These are phyloP conservation scores for Phycomyces nitens DNA, from an alignment of 192 early-diverging fungal species.

Conservation along the genomic window DNA sequence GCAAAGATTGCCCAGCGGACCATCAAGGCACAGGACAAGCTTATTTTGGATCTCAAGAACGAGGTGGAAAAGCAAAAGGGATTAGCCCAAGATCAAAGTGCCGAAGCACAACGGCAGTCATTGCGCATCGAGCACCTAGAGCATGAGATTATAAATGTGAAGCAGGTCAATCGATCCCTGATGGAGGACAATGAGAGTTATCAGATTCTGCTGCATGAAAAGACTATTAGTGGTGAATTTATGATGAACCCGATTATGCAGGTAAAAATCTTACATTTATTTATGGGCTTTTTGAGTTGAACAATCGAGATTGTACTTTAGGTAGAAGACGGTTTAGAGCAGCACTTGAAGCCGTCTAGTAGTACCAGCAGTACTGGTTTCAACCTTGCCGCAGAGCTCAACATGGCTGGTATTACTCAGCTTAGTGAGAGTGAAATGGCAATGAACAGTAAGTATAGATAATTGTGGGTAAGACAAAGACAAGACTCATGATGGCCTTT, in stretches of 20 bases:
- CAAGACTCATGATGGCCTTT: not conserved
- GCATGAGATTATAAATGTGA: conserved; percentile 54
- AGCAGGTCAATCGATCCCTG: conserved; percentile 63
- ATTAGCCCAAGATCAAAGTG: conserved; percentile 29
- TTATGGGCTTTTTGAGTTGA: conserved; percentile 4
- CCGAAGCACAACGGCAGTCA: conserved; percentile 38
- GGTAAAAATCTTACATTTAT: too few species aligned
- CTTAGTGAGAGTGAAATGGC: conserved; percentile 7
- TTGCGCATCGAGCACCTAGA: conserved; percentile 47
- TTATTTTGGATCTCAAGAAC: conserved; percentile 40
- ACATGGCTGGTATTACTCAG: conserved; percentile 21
- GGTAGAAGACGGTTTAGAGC: not conserved
- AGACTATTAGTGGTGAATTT: conserved; percentile 77
- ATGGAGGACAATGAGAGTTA: conserved; percentile 82
- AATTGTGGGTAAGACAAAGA: not conserved
- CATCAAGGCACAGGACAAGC: conserved; percentile 39
- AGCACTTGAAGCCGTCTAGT: conserved; percentile 6
- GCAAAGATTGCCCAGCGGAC: conserved; percentile 37
- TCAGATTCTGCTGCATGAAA: conserved; percentile 76
- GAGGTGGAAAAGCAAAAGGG: conserved; percentile 40
- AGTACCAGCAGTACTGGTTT: conserved; percentile 20
- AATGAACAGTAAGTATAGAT: conserved; percentile 19
- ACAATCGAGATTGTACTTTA: not conserved
- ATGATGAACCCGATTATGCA: conserved; percentile 58
- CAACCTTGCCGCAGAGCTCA: conserved; percentile 36